Conservation (phyloP, 2,329 filamentous ascomycete genomes). For the Penicillium decumbens region DNA sequence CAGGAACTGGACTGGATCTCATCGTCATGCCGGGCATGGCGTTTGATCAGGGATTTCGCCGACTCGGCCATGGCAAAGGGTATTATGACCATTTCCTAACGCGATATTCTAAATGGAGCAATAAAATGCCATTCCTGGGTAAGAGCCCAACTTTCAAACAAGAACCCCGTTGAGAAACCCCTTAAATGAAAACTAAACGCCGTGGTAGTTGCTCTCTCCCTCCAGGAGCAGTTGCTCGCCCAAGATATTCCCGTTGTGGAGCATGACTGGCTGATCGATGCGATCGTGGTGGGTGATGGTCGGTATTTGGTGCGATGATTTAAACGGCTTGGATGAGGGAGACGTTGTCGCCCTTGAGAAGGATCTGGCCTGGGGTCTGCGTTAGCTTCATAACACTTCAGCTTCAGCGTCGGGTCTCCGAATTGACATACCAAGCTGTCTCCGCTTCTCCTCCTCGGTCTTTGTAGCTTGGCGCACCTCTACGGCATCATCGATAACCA, state of each 20-base stretch:
- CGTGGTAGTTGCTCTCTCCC: slow-evolving; percentile 66
- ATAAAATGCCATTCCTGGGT: slow-evolving; percentile 57
- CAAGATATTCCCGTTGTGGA: slow-evolving; percentile 67
- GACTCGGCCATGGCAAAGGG: slow-evolving; percentile 89
- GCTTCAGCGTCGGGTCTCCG: not conserved
- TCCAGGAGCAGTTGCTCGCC: slow-evolving; percentile 77
- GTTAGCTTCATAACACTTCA: not conserved
- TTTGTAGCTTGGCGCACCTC: slow-evolving; percentile 85
- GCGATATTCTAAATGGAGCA: slow-evolving; percentile 56
- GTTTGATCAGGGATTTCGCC: slow-evolving; percentile 70
- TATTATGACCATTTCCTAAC: slow-evolving; percentile 95
- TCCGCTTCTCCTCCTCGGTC: slow-evolving; percentile 71
- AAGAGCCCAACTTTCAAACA: slow-evolving; percentile 29
- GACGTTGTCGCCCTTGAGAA: slow-evolving; percentile 85
- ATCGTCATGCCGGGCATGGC: slow-evolving; percentile 90
- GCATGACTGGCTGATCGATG: slow-evolving; percentile 76
- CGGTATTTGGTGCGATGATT: slow-evolving; percentile 43
- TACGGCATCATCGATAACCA: slow-evolving; percentile 91
- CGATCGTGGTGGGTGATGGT: slow-evolving; percentile 68
- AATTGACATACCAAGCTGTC: slow-evolving; percentile 62
- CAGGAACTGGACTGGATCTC: slow-evolving; percentile 62
- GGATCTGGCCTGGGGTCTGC: slow-evolving; percentile 62
- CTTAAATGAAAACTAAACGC: slow-evolving; percentile 22
- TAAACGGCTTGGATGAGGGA: slow-evolving; percentile 65
- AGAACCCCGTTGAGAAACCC: slow-evolving; percentile 10